Evolutionary conservation across 306 rosid species (phyloP).

Genomic region (Quercus variabilis): DNA sequence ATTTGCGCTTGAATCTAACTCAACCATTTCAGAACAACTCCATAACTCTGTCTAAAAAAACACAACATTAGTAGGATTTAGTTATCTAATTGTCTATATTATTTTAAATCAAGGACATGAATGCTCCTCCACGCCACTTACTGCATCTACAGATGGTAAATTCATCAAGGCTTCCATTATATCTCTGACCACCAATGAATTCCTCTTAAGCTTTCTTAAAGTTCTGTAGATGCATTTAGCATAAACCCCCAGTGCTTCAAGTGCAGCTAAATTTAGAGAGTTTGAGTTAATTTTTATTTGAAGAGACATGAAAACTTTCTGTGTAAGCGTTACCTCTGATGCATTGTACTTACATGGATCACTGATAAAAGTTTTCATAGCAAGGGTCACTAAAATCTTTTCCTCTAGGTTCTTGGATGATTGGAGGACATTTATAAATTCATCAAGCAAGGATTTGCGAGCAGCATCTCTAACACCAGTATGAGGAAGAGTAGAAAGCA

Average conservation of each 20-base stretch:
- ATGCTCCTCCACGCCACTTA: slow-evolving; percentile 37
- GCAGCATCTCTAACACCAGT: slow-evolving; percentile 69
- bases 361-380: slow-evolving; percentile 59
- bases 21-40: slow-evolving; percentile 74
- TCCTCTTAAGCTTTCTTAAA: slow-evolving; percentile 70
- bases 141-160: slow-evolving; percentile 72
- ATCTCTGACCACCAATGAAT: slow-evolving; percentile 54
- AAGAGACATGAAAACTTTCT: neutral
- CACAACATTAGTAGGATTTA: slow-evolving; percentile 9
- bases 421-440: slow-evolving; percentile 62
- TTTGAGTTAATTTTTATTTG: slow-evolving; percentile 15
- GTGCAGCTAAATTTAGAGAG: slow-evolving; percentile 51
- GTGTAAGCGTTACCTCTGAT: neutral
- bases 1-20: slow-evolving; percentile 59
- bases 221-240: slow-evolving; percentile 73
- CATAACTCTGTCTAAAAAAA: slow-evolving; percentile 68
- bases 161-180: slow-evolving; percentile 68
- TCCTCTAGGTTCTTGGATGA: slow-evolving; percentile 77
- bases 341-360: slow-evolving; percentile 53
- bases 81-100: slow-evolving; percentile 9
- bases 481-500: slow-evolving; percentile 82
- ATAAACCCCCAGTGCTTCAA: slow-evolving; percentile 59
- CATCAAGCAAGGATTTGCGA: slow-evolving; percentile 66
- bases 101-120: neutral
- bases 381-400: slow-evolving; percentile 73